Conservation (phyloP, 768 basidiomycete genomes). For the Rickenella mellea region DNA sequence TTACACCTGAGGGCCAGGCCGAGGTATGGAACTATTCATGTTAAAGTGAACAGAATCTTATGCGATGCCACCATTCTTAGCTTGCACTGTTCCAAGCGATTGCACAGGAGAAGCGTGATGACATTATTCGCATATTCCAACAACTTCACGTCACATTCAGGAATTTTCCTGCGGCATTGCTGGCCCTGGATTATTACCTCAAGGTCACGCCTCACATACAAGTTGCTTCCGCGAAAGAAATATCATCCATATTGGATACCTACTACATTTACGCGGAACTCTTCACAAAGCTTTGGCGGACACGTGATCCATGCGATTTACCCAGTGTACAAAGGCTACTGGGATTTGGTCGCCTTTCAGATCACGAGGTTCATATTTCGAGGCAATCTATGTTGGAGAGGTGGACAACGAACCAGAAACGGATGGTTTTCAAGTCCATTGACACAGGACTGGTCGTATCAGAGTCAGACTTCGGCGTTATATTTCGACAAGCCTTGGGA, state of each 20-base stretch:
- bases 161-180: neutral
- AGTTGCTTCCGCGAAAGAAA: neutral
- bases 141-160: neutral
- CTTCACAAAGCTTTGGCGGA: neutral
- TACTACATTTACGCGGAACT: neutral
- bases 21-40: conserved; percentile 3
- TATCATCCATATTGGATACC: neutral
- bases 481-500: conserved; percentile 17
- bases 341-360: conserved; percentile 4
- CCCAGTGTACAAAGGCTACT: conserved; percentile 5
- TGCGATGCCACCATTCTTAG: neutral
- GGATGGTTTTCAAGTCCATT: neutral
- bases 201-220: neutral
- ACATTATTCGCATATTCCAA: no score
- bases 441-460: neutral
- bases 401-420: neutral
- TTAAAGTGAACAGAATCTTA: conserved; percentile 1
- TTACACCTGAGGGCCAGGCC: neutral
- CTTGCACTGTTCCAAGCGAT: neutral
- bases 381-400: conserved; percentile 8
- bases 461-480: conserved; percentile 12
- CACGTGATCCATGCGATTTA: neutral
- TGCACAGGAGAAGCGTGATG: no score
- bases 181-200: neutral
- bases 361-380: conserved; percentile 9